Base-by-base conservation (phyloP, 768 basidiomycete genomes). In the Kwoniella heveanensis region DNA sequence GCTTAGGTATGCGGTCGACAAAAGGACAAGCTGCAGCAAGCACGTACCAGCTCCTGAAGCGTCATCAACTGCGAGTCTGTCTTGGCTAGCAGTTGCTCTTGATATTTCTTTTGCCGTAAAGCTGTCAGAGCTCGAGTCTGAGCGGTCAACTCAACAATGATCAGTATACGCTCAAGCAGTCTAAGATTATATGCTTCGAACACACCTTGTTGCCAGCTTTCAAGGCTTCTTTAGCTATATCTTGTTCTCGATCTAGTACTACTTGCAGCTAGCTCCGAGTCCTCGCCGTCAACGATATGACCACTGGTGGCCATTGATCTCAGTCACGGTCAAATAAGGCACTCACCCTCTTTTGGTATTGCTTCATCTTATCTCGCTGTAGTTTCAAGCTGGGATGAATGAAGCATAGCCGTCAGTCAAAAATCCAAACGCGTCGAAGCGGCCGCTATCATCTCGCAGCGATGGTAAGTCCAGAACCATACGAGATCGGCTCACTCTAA, bases 401-500 rank as follows among this genome's bases (percentile, higher is more conserved):
- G n/a, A n/a, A n/a, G n/a, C n/a, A n/a, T n/a, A n/a, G n/a, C n/a
- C n/a, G n/a, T n/a, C n/a, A n/a, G n/a, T n/a, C n/a, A n/a, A n/a
- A n/a, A n/a, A n/a, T n/a, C n/a, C n/a, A n/a, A n/a, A n/a, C n/a
- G n/a, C n/a, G n/a, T n/a, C n/a, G n/a, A n/a, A n/a, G n/a, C n/a
- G n/a, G n/a, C n/a, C n/a, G n/a, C n/a, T n/a, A n/a, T n/a, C n/a
- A n/a, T n/a, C n/a, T n/a, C n/a, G n/a, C n/a, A n/a, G n/a, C n/a
- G n/a, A n/a, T n/a, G n/a, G n/a, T n/a, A n/a, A n/a, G n/a, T n/a
- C n/a, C n/a, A n/a, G n/a, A n/a, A n/a, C n/a, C n/a, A n/a, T n/a
- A n/a, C n/a, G n/a, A n/a, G n/a, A n/a, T n/a, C n/a, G n/a, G 85
- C 90, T 78, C 67, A 98, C 95, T 97, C 95, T 64, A 99, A 85